Percentiles rank a stretch among this genome's conserved stretches.
These are phyloP conservation scores for Penicillium soppii DNA, from an alignment of 495 filamentous ascomycete species.

Conservation along the genomic window DNA sequence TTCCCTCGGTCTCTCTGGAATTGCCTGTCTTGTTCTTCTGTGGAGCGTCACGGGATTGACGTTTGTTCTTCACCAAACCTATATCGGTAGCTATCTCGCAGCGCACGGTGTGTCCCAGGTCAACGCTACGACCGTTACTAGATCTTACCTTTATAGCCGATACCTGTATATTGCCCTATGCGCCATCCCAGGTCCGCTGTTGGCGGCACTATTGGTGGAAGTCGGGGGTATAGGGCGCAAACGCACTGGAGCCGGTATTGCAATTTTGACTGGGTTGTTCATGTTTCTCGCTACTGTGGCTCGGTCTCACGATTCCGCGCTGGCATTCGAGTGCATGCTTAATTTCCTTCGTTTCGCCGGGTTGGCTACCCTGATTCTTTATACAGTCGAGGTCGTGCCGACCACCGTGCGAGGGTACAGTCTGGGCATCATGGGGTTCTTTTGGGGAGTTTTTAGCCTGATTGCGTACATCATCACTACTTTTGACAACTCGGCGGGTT, in stretches of 20 bases:
- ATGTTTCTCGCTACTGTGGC: slow-evolving; percentile 1
- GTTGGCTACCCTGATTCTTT: slow-evolving; percentile 1
- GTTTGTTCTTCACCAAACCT: slow-evolving; percentile 19
- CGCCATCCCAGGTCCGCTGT: no score
- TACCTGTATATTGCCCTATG: no score
- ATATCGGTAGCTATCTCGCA: slow-evolving; percentile 8
- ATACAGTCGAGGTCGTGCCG: slow-evolving; percentile 9
- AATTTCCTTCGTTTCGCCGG: neutral
- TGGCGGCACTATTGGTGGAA: no score
- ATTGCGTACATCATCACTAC: no score
- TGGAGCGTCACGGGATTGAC: slow-evolving; percentile 16
- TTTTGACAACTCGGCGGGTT: no score
- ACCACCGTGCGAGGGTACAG: neutral
- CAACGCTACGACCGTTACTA: slow-evolving; percentile 1
- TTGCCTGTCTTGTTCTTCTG: slow-evolving; percentile 9
- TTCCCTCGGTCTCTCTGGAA: slow-evolving; percentile 3
- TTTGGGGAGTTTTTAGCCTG: no score
- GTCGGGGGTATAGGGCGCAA: slow-evolving; percentile 11
- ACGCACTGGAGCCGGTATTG: slow-evolving; percentile 11
- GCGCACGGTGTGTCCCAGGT: neutral
- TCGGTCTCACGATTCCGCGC: neutral
- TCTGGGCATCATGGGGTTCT: neutral
- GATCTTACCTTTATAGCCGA: slow-evolving; percentile 10
- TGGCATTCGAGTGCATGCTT: slow-evolving; percentile 4
- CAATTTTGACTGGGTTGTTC: slow-evolving; percentile 4